Evolutionary conservation across 257 asterid species (phyloP).

Genomic region (Przewalskia tangutica): DNA sequence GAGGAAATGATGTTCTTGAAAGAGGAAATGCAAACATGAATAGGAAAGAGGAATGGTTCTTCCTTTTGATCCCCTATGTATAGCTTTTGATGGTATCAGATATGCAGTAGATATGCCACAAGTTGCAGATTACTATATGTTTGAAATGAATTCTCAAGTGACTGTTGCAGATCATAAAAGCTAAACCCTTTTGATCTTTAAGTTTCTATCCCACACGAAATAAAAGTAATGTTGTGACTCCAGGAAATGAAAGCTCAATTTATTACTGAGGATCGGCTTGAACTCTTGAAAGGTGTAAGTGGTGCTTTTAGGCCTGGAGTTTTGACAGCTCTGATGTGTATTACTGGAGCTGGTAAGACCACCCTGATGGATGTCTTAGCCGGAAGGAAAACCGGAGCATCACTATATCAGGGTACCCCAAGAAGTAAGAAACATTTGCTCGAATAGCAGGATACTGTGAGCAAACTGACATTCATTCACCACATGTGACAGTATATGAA

Average conservation of each 20-base stretch:
- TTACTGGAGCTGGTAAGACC: constrained; percentile 57
- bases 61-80: constrained; percentile 46
- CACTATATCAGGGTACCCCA: constrained; percentile 37
- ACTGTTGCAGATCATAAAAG: neutral
- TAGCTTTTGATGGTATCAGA: constrained; percentile 36
- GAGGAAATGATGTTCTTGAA: constrained; percentile 11
- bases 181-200: neutral
- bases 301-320: constrained; percentile 51
- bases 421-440: constrained; percentile 28
- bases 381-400: constrained; percentile 17
- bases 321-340: constrained; percentile 54
- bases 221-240: neutral
- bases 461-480: constrained; percentile 49
- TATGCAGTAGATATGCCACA: constrained; percentile 45
- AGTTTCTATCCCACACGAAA: neutral
- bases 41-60: constrained; percentile 37
- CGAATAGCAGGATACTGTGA: constrained; percentile 43
- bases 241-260: constrained; percentile 44
- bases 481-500: constrained; percentile 11
- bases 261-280: constrained; percentile 22
- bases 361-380: constrained; percentile 52
- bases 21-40: constrained; percentile 16
- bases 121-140: too few species aligned
- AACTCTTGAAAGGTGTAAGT: constrained; percentile 33
- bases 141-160: neutral